Evolutionary conservation across 345 rosid genomes (phyloP), one percentile per base, ranked within the genome.

Genomic region (Odontarrhena argentea): DNA sequence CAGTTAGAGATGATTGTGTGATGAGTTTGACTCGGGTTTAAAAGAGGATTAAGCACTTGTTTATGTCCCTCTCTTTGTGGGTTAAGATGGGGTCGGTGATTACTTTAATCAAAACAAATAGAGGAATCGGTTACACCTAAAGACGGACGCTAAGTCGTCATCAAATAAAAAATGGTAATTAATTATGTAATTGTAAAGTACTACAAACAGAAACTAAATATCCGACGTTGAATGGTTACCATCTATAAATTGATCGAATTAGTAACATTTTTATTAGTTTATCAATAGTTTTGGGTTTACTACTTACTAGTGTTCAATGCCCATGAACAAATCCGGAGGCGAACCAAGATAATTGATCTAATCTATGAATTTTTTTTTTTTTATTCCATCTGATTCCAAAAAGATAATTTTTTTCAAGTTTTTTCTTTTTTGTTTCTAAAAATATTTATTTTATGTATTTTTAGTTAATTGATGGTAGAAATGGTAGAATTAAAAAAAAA

Each of bases 61-160:
- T 18, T 18, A 18, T 18, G 22, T 18, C 22, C 22, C 22, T 47
- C 41, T 66, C 42, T 41, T 3, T 65, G 2, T 58, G 24, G 34
- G 48, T 63, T n/a, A 4, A 28, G 32, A 28, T 28, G 32, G 36
- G 71, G 76, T 72, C 76, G 71, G 70, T 72, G 76, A 72, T 72
- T 72, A 9, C 60, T 72, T 72, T 64, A 72, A 49, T 72, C 53
- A 41, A 41, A 26, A 11, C 28, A 52, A 28, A 18, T 18, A 18
- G 55, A 30, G 24, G 35, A 3, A 22, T 56, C 46, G 46, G 76
- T 71, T 71, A 64, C 76, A 71, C 59, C 76, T 8, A 65, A 3
- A 72, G 47, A 67, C 63, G 45, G 71, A 55, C 53, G 63, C 45
- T 45, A 10, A 54, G 76, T 65, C 71, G 46, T 65, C 1, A 15